Evolutionary conservation across 192 early-diverging fungal species (phyloP), one percentile per base, ranked within the genome.

Genomic region (Backusella liffmaniae): DNA sequence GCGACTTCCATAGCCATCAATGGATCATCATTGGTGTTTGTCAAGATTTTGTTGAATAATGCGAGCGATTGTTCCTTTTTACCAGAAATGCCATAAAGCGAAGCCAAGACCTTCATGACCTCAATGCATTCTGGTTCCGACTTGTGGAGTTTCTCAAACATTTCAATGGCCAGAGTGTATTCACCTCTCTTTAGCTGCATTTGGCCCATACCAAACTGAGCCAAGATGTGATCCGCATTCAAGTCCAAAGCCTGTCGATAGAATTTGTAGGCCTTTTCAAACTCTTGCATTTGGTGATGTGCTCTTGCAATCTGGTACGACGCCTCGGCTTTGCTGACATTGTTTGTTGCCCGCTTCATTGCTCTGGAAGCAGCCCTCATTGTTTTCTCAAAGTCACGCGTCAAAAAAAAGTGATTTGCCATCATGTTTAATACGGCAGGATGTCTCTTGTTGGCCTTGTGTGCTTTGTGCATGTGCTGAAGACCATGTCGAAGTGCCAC

Each of bases 121-220:
- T 92, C 91, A 46, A 90, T 86, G 80, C 88, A 92, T n/a, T 84
- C 73, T 26, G 92, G 89, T 49, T 90, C 86, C 53, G 80, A 79
- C 68, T 84, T 83, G 6, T 89, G 84, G 35, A 93, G 83, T 30
- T 86, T 86, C 74, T 91, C 87, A 74, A 90, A 90, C 15, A 84
- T 84, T 30, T 85, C 74, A 18, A 79, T 85, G 8, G 87, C 84
- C 10, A 77, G 44, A 29, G 84, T 82, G 68, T 82, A 74, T 73
- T 86, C 85, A 16, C 78, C 87, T 84, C 76, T 72, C 34, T 81
- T 83, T 10, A 96, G 78, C 37, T 90, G 85, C 80, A 93, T 90
- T 79, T 96, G 92, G 1, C 92, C 95, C 49, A 95, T 77, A 3
- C 92, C 92, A 79, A 91, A 97, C 75, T 90, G 91, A 21, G 91